Evolutionary conservation across 345 rosid genomes (phyloP), one percentile per base, ranked within the genome.

Genomic region (Camelina neglecta): DNA sequence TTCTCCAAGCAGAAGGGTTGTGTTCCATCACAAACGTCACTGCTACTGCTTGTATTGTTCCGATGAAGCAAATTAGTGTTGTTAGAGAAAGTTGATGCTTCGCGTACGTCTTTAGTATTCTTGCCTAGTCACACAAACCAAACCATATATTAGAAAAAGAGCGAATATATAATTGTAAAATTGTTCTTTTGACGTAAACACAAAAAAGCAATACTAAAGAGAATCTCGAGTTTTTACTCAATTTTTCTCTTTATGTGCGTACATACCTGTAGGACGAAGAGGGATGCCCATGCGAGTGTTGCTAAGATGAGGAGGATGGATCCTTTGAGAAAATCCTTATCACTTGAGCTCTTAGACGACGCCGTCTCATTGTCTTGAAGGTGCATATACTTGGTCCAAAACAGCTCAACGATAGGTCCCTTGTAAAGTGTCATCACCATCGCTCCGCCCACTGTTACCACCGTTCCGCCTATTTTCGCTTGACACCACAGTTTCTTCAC

Each of bases 361-460:
- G 67, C 50, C 45, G 72, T 21, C 7, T 35, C 48, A 44, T 61
- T 77, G 12, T 65, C 56, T 69, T 83, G 81, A n/a, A 41, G 6
- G 67, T 69, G 70, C 60, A 47, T 58, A 59, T 66, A 74, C 31
- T 79, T 80, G 11, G 86, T 82, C 98, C 98, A 91, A 21, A 96
- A 93, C 18, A 93, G 74, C 63, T 70, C 78, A 58, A 91, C 16
- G 62, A 80, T 69, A 2, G 89, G 82, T 47, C 96, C 96, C 45
- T 85, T 86, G 31, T 86, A 57, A 45, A 85, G 56, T 16, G 94
- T 87, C 97, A 93, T 91, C 8, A 93, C 2, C 93, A 88, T 90
- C 13, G 98, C 98, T 73, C 96, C 98, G 3, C 86, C 96, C 11
- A 91, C 87, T 4, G 96, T 87, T 65, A 93, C 90, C 9, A 87